phyloP scores from a whole-genome alignment of 73 alveolate species.

The Diophrys sp. region DNA sequence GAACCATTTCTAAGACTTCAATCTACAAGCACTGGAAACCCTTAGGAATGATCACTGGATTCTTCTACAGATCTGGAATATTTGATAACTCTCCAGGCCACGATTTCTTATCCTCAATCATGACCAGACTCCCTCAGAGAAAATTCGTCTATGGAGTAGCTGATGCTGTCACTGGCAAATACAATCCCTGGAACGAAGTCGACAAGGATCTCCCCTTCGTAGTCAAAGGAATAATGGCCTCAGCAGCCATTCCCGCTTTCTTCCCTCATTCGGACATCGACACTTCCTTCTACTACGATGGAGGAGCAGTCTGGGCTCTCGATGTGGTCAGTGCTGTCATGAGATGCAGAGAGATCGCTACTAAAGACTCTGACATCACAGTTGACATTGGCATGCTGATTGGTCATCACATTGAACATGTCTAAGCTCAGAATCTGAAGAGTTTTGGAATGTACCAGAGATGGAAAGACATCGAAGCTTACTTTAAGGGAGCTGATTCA shows the following conservation, averaged over 20 bases:
- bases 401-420: conserved; percentile 2
- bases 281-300: conserved; percentile 38
- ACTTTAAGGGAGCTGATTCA: background rate
- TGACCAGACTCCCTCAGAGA: background rate
- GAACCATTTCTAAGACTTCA: background rate
- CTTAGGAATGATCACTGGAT: background rate
- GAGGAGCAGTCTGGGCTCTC: conserved; percentile 56
- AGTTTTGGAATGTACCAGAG: conserved; percentile 1
- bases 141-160: conserved; percentile 11
- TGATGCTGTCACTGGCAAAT: conserved; percentile 11
- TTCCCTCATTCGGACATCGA: conserved; percentile 42
- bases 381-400: conserved; percentile 5
- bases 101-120: background rate
- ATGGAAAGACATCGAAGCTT: conserved; percentile 12
- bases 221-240: conserved; percentile 21
- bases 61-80: background rate
- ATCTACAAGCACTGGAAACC: background rate
- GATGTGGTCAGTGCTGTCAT: conserved; percentile 43
- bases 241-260: conserved; percentile 56
- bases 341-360: conserved; percentile 29
- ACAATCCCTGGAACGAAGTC: background rate
- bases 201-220: background rate
- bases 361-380: conserved; percentile 11
- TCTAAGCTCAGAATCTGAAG: background rate
- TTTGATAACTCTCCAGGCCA: conserved; percentile 2